phyloP scores from a whole-genome alignment of 169 alveolate genomes.

The Plasmodium billcollinsi region DNA sequence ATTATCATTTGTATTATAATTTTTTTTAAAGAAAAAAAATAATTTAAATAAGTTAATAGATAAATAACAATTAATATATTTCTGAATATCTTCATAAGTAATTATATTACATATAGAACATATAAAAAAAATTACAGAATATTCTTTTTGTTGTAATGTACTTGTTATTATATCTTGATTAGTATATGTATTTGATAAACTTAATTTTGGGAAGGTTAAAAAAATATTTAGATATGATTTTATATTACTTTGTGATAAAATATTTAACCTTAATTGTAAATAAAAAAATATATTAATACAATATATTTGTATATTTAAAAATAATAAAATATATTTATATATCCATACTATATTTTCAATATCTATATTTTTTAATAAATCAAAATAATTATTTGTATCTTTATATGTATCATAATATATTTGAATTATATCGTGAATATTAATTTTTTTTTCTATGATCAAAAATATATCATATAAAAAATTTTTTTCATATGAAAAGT shows the following conservation, averaged over 20 bases:
- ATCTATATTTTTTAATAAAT: slow-evolving; percentile 12
- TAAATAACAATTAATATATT: slow-evolving; percentile 12
- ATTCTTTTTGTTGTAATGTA: slow-evolving; percentile 50
- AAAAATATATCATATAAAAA: slow-evolving; percentile 7
- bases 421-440: slow-evolving; percentile 32
- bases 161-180: slow-evolving; percentile 25
- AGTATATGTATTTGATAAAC: not conserved
- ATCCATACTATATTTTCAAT: slow-evolving; percentile 38
- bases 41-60: slow-evolving; percentile 40
- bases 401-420: slow-evolving; percentile 60
- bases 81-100: slow-evolving; percentile 14
- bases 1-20: not conserved
- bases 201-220: slow-evolving; percentile 10
- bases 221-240: slow-evolving; percentile 23
- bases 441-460: slow-evolving; percentile 26
- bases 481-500: slow-evolving; percentile 53
- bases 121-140: slow-evolving; percentile 35
- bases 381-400: slow-evolving; percentile 55
- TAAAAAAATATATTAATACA: slow-evolving; percentile 64
- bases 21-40: slow-evolving; percentile 25
- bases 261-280: slow-evolving; percentile 39
- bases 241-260: slow-evolving; percentile 19
- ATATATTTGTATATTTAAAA: slow-evolving; percentile 52
- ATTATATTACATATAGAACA: slow-evolving; percentile 15
- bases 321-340: slow-evolving; percentile 43